Evolutionary conservation across 176 grass and related monocot genomes (phyloP).

Genomic region (Aegilops speltoides): DNA sequence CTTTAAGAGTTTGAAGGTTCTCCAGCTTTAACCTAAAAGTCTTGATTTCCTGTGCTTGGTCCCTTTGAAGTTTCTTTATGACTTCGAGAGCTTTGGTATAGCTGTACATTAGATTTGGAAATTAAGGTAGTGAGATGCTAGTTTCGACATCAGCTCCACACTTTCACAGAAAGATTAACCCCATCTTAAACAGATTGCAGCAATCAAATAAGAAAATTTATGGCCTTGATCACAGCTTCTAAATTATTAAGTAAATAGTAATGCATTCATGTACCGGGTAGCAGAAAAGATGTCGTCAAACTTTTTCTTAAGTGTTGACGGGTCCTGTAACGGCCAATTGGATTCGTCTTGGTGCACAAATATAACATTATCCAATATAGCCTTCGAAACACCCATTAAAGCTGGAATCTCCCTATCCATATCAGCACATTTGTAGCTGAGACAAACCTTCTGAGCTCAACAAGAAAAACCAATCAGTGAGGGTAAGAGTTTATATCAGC

Average conservation of each 20-base stretch:
- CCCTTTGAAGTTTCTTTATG: slow-evolving; percentile 99
- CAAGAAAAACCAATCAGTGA: not conserved
- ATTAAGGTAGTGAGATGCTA: slow-evolving; percentile 2
- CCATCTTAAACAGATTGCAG: not conserved
- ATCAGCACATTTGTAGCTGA: slow-evolving; percentile 94
- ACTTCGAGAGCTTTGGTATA: slow-evolving; percentile 98
- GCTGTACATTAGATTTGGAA: slow-evolving; percentile 38
- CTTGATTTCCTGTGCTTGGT: slow-evolving; percentile 91
- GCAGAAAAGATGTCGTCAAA: slow-evolving; percentile 99
- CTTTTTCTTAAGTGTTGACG: slow-evolving; percentile 95
- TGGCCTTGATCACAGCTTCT: not conserved
- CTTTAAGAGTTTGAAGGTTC: slow-evolving; percentile 93
- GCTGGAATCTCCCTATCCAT: slow-evolving; percentile 97
- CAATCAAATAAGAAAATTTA: slow-evolving; percentile 5
- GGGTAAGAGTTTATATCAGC: slow-evolving; percentile 1
- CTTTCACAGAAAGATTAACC: too few species aligned
- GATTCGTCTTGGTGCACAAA: slow-evolving; percentile 98
- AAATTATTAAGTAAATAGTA: slow-evolving; percentile 10
- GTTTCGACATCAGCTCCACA: too few species aligned
- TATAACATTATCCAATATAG: slow-evolving; percentile 95
- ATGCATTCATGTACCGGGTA: slow-evolving; percentile 60
- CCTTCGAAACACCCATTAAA: slow-evolving; percentile 94
- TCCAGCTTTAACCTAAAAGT: slow-evolving; percentile 89
- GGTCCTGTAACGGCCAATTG: slow-evolving; percentile 92
- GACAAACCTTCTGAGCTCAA: slow-evolving; percentile 86